Base-by-base conservation (phyloP, 2,329 filamentous ascomycete species). In the Penicillium sp. region DNA sequence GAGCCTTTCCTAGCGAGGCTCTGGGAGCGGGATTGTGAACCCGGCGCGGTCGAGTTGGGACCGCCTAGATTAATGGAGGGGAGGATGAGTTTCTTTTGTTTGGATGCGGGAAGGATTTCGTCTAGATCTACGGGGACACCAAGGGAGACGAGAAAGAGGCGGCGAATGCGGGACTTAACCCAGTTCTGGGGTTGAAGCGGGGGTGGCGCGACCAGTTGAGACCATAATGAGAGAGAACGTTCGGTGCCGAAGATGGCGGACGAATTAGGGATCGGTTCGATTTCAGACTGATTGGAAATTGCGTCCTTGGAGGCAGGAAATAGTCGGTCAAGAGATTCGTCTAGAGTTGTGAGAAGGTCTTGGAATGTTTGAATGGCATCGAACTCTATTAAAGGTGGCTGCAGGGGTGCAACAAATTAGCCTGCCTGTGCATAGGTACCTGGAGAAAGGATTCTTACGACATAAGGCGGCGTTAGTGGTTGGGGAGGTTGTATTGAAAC, bases 81-180 rank as follows among this genome's bases (percentile, higher is more conserved):
- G 1, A 99, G 85, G 5, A 99, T 86, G 19, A 99, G 88, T 75
- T 98, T 98, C 85, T 98, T 98, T 76, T 99, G 95, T 78, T 98
- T 98, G 13, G 92, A 96, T 0, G 94, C 93, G 0, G 95, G 95
- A 7, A 99, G 86, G 59, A 99, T 98, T 80, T 99, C 95, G 77
- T 99, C 95, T 0, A 99, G 85, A 71, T 99, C 95, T 49, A 99
- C 92, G 1, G 95, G 95, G 0, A 99, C 95, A 19, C 95, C 95
- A 0, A 99, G 86, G 1, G 93, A 97, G 58, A 99, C 93, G 47
- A 99, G 88, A 76, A 99, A 99, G 29, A 99, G 86, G 30, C 95
- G 91, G 57, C 95, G 89, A 70, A 97, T 99, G 56, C 93, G 91
- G 56, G 93, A 97, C 66, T 95, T 92, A 62, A 97, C 96, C 95